Base-by-base conservation (phyloP, 768 basidiomycete genomes). In the Pholiota microspora region DNA sequence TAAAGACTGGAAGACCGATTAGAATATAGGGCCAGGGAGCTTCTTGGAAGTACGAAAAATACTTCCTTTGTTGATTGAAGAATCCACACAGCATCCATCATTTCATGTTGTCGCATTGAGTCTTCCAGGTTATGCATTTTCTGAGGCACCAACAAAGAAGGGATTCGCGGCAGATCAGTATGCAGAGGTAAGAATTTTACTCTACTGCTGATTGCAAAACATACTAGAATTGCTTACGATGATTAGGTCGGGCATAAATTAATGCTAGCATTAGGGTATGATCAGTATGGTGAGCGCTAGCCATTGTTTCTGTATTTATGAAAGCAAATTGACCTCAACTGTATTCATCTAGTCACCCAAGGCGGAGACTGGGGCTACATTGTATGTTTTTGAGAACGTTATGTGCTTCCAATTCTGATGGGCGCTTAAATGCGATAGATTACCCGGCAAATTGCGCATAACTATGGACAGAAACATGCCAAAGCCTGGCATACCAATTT, bases 21-120 rank as follows among this genome's bases (percentile, higher is more conserved):
- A 45, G 13, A 6, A 31, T 12, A 31, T 12, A 84, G 84, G 83
- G 84, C 84, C 83, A 0, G 84, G 84, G 25, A 71, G 76, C 59
- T 81, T 85, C 61, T 58, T 78, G 4, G 85, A 88, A 69, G 79
- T 77, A 7, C 66, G 71, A 51, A 87, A 85, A 67, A 65, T 87
- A 2, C 67, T 88, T 0, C 80, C 84, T 0, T 60, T 84, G 8
- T 68, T 88, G 52, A 71, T 76, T 0, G 62, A 73, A 15, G 69
- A 68, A 0, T 73, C 77, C 3, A 53, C 69, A 4, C 73, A 77
- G 0, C 70, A 78, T 32, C 82, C 82, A 1, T 76, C 73, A 28
- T 85, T 86, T 61, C 85, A 87, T 53, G 82, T 86, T 18, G 83
- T 88, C 1, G 81, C 79, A 0, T 58, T 78, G 4, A 80, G 83